A percentile compares a stretch with the other conserved stretches of the same genome.
These are phyloP conservation scores for Sugiyamaella floridensis DNA, from an alignment of 805 yeast genomes.

Conservation along the genomic window DNA sequence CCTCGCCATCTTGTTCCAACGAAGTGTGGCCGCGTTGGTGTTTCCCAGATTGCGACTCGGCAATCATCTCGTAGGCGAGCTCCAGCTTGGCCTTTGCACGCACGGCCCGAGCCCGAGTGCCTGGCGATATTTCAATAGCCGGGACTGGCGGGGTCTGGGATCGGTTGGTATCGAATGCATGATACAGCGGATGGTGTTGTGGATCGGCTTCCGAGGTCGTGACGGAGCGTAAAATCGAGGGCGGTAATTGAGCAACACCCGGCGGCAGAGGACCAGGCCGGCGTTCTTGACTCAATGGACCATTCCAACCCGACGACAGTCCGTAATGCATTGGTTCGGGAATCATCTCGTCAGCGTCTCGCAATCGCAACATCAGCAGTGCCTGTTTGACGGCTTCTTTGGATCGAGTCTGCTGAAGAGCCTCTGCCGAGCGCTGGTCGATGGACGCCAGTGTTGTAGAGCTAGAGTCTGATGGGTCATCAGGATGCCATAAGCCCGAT, in stretches of 20 bases:
- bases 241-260: too few species aligned
- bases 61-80: conserved; percentile 22
- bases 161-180: neutral
- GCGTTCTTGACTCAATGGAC: neutral
- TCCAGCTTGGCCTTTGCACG: conserved; percentile 28
- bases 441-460: neutral
- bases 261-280: neutral
- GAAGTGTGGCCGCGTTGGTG: neutral
- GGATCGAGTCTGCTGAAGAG: neutral
- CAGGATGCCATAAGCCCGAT: neutral
- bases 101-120: conserved; percentile 21
- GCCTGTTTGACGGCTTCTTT: conserved; percentile 18
- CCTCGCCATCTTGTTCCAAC: neutral
- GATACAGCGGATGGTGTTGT: neutral
- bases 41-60: conserved; percentile 13
- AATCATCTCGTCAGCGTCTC: conserved; percentile 10
- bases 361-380: conserved; percentile 15
- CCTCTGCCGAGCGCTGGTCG: neutral
- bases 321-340: neutral
- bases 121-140: conserved; percentile 8
- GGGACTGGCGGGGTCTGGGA: neutral
- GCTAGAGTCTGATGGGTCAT: neutral
- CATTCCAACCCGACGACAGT: neutral
- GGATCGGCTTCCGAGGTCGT: neutral
- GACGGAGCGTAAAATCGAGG: too few species aligned